Conservation (phyloP, 495 filamentous ascomycete genomes). For the Bryoglossum gracile region DNA sequence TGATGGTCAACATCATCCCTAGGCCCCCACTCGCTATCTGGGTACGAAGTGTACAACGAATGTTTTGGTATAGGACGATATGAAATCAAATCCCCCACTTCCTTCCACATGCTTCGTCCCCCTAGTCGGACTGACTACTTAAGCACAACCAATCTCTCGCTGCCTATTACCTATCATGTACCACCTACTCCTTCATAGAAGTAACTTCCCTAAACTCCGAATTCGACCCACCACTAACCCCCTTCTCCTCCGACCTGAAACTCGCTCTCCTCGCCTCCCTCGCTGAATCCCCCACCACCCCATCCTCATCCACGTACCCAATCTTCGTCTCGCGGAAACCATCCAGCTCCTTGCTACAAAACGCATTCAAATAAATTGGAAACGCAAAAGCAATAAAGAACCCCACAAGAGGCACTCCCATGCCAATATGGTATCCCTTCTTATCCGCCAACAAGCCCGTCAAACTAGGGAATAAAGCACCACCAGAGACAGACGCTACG, state of each 20-base stretch:
- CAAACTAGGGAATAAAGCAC: slow-evolving; percentile 56
- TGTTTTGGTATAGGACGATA: too few relatives aligned
- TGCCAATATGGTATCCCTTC: slow-evolving; percentile 28
- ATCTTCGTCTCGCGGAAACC: slow-evolving; percentile 15
- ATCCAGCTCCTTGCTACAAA: slow-evolving; percentile 13
- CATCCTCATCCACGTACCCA: slow-evolving; percentile 10
- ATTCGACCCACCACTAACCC: neutral
- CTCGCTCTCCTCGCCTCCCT: slow-evolving; percentile 2
- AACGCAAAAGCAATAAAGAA: slow-evolving; percentile 29
- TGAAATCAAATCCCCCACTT: too few relatives aligned
- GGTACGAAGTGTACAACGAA: too few relatives aligned
- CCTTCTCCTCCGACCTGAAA: slow-evolving; percentile 9
- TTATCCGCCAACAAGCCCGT: slow-evolving; percentile 41
- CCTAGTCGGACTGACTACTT: too few relatives aligned
- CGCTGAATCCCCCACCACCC: slow-evolving; percentile 6
- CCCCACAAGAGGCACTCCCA: slow-evolving; percentile 26
- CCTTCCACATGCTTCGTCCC: too few relatives aligned
- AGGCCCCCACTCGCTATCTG: too few relatives aligned
- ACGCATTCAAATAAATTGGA: slow-evolving; percentile 27
- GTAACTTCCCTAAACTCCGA: neutral
- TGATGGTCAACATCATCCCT: too few relatives aligned
- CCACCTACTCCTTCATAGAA: neutral
- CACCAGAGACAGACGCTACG: slow-evolving; percentile 45
- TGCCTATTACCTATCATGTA: too few relatives aligned
- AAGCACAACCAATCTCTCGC: too few relatives aligned